These are phyloP conservation scores for Sclerotinia nivalis DNA, from an alignment of 2,329 filamentous ascomycete genomes.

Conservation along the genomic window DNA sequence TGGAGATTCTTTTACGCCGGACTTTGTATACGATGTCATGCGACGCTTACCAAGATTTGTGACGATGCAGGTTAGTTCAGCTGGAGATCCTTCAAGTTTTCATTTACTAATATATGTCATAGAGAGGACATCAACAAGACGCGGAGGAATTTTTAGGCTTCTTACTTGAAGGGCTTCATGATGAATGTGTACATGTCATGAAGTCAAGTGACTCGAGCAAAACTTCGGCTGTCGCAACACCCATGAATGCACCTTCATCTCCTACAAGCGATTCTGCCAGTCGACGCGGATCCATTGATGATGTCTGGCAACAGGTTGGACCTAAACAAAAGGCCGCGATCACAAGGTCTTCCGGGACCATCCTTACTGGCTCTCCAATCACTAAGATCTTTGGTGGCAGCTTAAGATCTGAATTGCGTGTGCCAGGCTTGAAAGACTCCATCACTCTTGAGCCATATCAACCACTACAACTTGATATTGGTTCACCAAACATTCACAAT, in stretches of 20 bases:
- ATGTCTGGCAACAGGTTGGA: slow-evolving; percentile 93
- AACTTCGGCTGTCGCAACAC: slow-evolving; percentile 48
- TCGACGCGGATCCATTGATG: slow-evolving; percentile 46
- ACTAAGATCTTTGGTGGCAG: slow-evolving; percentile 94
- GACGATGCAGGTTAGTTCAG: slow-evolving; percentile 79
- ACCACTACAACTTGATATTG: slow-evolving; percentile 92
- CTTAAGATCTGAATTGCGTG: slow-evolving; percentile 82
- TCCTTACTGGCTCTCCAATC: slow-evolving; percentile 76
- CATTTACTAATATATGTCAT: slow-evolving; percentile 34
- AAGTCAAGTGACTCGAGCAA: slow-evolving; percentile 41
- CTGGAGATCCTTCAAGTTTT: slow-evolving; percentile 16
- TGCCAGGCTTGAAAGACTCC: slow-evolving; percentile 84
- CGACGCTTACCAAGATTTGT: slow-evolving; percentile 83
- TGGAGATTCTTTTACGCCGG: slow-evolving; percentile 86
- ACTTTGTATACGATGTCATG: slow-evolving; percentile 94
- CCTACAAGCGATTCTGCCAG: slow-evolving; percentile 46
- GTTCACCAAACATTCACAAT: slow-evolving; percentile 80
- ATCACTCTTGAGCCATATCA: slow-evolving; percentile 94
- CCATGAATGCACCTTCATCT: slow-evolving; percentile 45
- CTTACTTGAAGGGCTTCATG: slow-evolving; percentile 85
- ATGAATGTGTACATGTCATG: slow-evolving; percentile 83
- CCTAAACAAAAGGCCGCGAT: slow-evolving; percentile 85
- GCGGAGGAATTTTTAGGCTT: slow-evolving; percentile 97
- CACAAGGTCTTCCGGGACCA: slow-evolving; percentile 79
- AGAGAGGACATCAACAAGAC: slow-evolving; percentile 96